Evolutionary conservation across 352 stramenopile genomes (phyloP).

Genomic region (Phytopythium cucurbitacearum): DNA sequence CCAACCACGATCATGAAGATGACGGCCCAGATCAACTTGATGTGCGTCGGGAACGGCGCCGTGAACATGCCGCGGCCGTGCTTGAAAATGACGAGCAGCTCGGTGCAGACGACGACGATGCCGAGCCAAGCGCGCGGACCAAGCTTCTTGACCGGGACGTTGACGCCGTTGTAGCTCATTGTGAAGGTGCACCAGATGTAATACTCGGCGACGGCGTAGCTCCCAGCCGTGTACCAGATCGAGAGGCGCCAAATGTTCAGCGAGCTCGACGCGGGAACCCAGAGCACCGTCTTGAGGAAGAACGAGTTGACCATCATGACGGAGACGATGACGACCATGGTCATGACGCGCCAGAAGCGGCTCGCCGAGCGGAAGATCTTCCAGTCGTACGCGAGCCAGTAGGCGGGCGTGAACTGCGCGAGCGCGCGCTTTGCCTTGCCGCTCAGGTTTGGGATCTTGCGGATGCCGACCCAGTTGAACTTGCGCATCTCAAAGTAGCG

Average conservation of each 20-base stretch:
- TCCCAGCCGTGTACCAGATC: conserved; percentile 85
- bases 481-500: conserved; percentile 86
- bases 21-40: conserved; percentile 79
- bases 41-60: conserved; percentile 70
- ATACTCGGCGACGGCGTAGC: conserved; percentile 85
- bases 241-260: conserved; percentile 78
- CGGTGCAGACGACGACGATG: conserved; percentile 68
- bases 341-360: conserved; percentile 88
- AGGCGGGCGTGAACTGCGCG: conserved; percentile 86
- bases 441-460: conserved; percentile 74
- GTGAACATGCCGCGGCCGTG: conserved; percentile 86
- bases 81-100: conserved; percentile 82
- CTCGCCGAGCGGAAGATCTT: conserved; percentile 91
- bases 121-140: conserved; percentile 80
- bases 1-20: conserved; percentile 72
- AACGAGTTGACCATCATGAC: conserved; percentile 96
- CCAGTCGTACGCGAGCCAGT: conserved; percentile 92
- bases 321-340: conserved; percentile 88
- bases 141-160: conserved; percentile 74
- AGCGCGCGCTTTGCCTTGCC: conserved; percentile 81
- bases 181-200: conserved; percentile 90
- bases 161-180: conserved; percentile 45
- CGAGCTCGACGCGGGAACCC: conserved; percentile 79
- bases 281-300: conserved; percentile 93
- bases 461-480: conserved; percentile 88